A percentile compares a stretch with the other conserved stretches of the same genome.
These are phyloP conservation scores for Umbellularia californica DNA, from an alignment of 164 flowering plant genomes.

Conservation along the genomic window DNA sequence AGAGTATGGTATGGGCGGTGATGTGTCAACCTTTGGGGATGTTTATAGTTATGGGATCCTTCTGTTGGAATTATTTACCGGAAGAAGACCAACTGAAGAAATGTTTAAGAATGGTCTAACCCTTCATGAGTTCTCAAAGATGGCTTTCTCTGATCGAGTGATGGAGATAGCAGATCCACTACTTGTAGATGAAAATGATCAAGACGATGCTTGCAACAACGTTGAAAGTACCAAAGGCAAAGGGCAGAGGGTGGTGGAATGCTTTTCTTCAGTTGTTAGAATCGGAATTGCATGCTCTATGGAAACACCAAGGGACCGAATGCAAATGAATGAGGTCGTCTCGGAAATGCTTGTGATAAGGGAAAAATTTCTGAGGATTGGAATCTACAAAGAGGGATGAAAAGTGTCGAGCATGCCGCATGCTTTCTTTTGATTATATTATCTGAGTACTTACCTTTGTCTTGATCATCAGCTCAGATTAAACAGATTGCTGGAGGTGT, in stretches of 20 bases:
- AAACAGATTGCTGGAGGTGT: no score
- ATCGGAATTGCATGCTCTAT: slow-evolving; percentile 1
- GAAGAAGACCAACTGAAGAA: not conserved
- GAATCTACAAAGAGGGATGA: not conserved
- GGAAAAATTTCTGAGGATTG: not conserved
- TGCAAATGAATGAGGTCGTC: not conserved
- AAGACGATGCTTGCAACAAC: no score
- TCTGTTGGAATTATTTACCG: not conserved
- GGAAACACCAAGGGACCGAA: not conserved
- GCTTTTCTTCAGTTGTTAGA: not conserved
- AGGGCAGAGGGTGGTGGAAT: not conserved
- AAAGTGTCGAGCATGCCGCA: not conserved
- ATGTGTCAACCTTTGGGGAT: not conserved
- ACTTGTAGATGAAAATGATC: no score
- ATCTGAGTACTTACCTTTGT: not conserved
- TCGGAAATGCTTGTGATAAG: not conserved
- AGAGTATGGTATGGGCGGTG: not conserved
- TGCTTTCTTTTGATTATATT: not conserved
- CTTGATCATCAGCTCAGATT: no score
- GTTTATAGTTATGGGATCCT: slow-evolving; percentile 4
- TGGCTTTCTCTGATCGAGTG: not conserved
- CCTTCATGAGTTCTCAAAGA: not conserved
- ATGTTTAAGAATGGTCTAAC: not conserved
- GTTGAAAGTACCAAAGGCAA: no score
- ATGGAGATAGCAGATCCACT: no score